Percentiles rank a stretch among this genome's conserved stretches.
phyloP scores from a whole-genome alignment of 2,329 filamentous ascomycete genomes.

The Fusarium bulbicola region DNA sequence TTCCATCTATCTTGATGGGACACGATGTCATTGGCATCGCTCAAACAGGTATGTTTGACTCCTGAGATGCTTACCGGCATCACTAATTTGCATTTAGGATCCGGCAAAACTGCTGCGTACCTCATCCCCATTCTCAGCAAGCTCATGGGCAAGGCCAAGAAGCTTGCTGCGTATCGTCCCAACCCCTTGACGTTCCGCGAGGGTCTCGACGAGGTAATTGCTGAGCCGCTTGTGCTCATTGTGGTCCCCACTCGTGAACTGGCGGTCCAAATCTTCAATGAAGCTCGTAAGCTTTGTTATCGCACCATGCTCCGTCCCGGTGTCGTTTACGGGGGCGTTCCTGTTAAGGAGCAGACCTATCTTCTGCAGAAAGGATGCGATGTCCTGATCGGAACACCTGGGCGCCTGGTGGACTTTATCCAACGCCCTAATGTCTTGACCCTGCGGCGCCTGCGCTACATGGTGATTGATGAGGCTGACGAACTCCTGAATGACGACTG shows the following conservation, averaged over 20 bases:
- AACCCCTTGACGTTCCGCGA: constrained; percentile 66
- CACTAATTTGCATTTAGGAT: constrained; percentile 65
- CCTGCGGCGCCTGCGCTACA: constrained; percentile 79
- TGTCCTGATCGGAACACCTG: constrained; percentile 86
- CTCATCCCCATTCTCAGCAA: constrained; percentile 88
- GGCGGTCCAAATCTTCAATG: constrained; percentile 93
- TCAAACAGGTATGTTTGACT: constrained; percentile 73
- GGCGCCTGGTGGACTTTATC: constrained; percentile 87
- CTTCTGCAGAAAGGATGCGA: constrained; percentile 88
- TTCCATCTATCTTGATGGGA: constrained; percentile 80
- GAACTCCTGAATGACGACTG: constrained; percentile 87
- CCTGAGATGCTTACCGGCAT: not conserved
- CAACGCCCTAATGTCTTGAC: constrained; percentile 73
- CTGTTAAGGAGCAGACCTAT: constrained; percentile 72
- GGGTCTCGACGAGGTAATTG: constrained; percentile 63
- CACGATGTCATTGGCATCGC: constrained; percentile 89
- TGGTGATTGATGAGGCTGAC: constrained; percentile 92
- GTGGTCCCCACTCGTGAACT: constrained; percentile 90
- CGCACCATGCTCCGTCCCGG: constrained; percentile 93
- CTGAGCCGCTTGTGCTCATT: constrained; percentile 88
- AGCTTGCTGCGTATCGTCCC: constrained; percentile 81
- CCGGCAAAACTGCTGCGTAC: constrained; percentile 95
- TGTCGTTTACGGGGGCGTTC: constrained; percentile 87
- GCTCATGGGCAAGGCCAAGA: constrained; percentile 95
- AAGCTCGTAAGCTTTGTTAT: constrained; percentile 92